phyloP scores from a whole-genome alignment of 2,329 filamentous ascomycete genomes.

The Arthrobotrys iridis region DNA sequence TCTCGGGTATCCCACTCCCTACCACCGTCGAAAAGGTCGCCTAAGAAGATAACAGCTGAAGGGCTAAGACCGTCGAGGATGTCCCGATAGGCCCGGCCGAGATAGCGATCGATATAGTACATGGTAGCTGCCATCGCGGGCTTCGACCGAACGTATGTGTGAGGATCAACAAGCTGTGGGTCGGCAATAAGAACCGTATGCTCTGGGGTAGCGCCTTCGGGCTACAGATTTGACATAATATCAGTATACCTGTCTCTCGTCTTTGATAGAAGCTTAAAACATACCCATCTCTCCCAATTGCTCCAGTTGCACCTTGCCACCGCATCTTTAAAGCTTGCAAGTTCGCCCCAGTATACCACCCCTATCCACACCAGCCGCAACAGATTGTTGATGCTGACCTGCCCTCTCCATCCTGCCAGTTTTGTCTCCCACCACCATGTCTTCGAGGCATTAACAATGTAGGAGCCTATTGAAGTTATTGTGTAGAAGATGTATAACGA shows the following conservation, averaged over 20 bases:
- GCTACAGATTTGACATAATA: conserved; percentile 66
- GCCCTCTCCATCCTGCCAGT: conserved; percentile 30
- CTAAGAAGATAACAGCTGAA: conserved; percentile 88
- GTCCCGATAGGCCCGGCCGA: conserved; percentile 81
- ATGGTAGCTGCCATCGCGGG: conserved; percentile 71
- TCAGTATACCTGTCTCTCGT: conserved; percentile 27
- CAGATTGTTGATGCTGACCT: conserved; percentile 64
- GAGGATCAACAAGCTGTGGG: conserved; percentile 89
- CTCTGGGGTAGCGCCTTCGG: conserved; percentile 79
- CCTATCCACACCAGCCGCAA: conserved; percentile 79
- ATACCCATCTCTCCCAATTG: conserved; percentile 92
- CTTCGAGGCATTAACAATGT: not conserved
- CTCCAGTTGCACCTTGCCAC: conserved; percentile 81
- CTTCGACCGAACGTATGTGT: conserved; percentile 87
- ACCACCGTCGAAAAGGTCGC: conserved; percentile 94
- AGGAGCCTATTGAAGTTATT: conserved; percentile 19
- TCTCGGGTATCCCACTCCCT: conserved; percentile 86
- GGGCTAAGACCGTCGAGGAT: conserved; percentile 81
- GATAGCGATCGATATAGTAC: conserved; percentile 86
- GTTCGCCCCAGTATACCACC: conserved; percentile 84
- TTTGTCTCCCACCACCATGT: conserved; percentile 46
- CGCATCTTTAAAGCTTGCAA: conserved; percentile 76
- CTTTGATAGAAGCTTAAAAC: conserved; percentile 57
- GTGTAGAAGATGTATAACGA: conserved; percentile 44
- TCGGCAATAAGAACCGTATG: conserved; percentile 86